Evolutionary conservation across 257 asterid species (phyloP).

Genomic region (Nemophila menziesii): DNA sequence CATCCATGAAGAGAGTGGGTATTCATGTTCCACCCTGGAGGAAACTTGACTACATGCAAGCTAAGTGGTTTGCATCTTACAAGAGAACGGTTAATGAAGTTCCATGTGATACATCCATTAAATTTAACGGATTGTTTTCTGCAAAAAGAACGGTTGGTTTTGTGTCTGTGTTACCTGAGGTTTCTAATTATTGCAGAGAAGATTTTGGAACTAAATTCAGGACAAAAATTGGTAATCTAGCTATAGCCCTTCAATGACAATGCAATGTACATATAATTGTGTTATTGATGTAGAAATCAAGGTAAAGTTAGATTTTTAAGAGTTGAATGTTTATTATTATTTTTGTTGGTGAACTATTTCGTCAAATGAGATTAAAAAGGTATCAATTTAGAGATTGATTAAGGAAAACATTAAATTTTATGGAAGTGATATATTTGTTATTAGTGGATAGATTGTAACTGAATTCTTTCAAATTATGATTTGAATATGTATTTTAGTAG

Average conservation of each 20-base stretch:
- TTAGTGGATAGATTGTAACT: no score
- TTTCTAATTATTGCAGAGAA: constrained; percentile 22
- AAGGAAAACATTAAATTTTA: no score
- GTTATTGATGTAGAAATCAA: not conserved
- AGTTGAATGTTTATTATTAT: no score
- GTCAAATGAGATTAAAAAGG: no score
- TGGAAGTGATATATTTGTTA: no score
- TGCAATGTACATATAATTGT: not conserved
- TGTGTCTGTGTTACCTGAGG: constrained; percentile 10
- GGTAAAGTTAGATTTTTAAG: no score
- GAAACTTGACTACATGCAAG: constrained; percentile 42
- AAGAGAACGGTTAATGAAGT: constrained; percentile 47
- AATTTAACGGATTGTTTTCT: not conserved
- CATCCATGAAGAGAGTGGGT: constrained; percentile 42
- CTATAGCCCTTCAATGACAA: constrained; percentile 29
- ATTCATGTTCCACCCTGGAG: constrained; percentile 80
- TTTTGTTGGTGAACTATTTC: no score
- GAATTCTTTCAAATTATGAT: no score
- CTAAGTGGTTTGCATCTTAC: constrained; percentile 57
- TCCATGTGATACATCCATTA: constrained; percentile 8
- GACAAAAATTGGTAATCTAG: constrained; percentile 40
- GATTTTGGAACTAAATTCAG: constrained; percentile 15
- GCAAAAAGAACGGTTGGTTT: constrained; percentile 38
- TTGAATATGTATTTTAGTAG: no score
- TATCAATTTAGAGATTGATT: no score